These are phyloP conservation scores for Rosa hybrid DNA, from an alignment of 331 rosid genomes.

Conservation along the genomic window DNA sequence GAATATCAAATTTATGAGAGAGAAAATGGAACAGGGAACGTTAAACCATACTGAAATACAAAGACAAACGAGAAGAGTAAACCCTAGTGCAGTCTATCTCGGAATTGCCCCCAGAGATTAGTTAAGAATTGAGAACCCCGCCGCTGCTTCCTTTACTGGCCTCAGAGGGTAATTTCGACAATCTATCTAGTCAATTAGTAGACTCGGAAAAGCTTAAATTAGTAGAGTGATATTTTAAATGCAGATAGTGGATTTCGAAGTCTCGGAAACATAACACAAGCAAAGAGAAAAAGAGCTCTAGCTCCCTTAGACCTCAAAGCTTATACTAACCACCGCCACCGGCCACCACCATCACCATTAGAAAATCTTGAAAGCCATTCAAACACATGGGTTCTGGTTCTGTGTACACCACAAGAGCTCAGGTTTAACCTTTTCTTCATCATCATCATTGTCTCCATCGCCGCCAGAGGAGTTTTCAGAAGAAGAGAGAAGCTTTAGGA, in stretches of 20 bases:
- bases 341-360: slow-evolving; percentile 27
- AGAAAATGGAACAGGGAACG: not conserved
- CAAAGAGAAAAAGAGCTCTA: slow-evolving; percentile 16
- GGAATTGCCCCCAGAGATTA: slow-evolving; percentile 5
- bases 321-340: slow-evolving; percentile 33
- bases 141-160: too few species aligned
- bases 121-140: not conserved
- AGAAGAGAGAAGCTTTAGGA: not conserved
- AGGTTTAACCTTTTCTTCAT: not conserved
- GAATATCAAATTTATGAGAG: not conserved
- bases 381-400: slow-evolving; percentile 18
- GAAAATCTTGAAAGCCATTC: slow-evolving; percentile 9
- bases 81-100: slow-evolving; percentile 8
- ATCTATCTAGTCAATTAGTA: too few species aligned
- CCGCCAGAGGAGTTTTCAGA: not conserved
- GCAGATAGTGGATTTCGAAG: slow-evolving; percentile 32
- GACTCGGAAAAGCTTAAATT: not conserved
- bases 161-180: too few species aligned
- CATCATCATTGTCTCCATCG: not conserved
- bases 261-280: slow-evolving; percentile 18
- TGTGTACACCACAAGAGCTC: not conserved
- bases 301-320: slow-evolving; percentile 33
- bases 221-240: not conserved
- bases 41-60: not conserved
- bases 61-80: not conserved